Evolutionary conservation across 1,284 basidiomycete species (phyloP).

Genomic region (Rhizopogon parksii): DNA sequence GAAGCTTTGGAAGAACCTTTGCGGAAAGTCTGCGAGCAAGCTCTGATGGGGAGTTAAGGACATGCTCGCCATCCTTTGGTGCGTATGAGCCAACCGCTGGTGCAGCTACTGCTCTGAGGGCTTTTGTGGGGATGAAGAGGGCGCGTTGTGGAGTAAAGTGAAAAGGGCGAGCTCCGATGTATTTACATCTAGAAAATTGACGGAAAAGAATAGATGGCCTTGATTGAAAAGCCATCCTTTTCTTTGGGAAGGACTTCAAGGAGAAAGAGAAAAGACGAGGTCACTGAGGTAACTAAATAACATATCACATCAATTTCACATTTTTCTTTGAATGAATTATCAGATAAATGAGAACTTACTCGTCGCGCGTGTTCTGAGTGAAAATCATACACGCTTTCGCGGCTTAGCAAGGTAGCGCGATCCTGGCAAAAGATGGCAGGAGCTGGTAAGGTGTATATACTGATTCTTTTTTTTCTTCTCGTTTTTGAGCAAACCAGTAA

Average conservation of each 20-base stretch:
- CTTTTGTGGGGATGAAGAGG: constrained; percentile 31
- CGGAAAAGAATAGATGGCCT: background rate
- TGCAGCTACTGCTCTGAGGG: constrained; percentile 63
- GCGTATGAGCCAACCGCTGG: constrained; percentile 72
- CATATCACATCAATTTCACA: constrained; percentile 1
- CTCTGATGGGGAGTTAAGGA: constrained; percentile 88
- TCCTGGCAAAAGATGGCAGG: too few species aligned
- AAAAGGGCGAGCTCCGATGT: constrained; percentile 23
- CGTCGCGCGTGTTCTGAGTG: constrained; percentile 79
- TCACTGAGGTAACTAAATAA: constrained; percentile 70
- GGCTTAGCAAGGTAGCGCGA: too few species aligned
- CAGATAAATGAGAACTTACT: constrained; percentile 40
- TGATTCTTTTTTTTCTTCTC: too few species aligned
- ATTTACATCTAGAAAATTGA: background rate
- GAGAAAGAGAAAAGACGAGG: constrained; percentile 73
- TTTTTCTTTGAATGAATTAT: background rate
- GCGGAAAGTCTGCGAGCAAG: constrained; percentile 87
- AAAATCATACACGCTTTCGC: constrained; percentile 61
- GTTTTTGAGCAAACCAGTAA: too few species aligned
- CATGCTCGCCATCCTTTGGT: constrained; percentile 69
- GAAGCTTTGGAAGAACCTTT: constrained; percentile 82
- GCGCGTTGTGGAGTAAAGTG: constrained; percentile 28
- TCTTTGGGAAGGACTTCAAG: background rate
- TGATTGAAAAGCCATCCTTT: background rate
- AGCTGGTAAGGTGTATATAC: too few species aligned